Percentiles rank a stretch among this genome's conserved stretches.
Conservation (phyloP, 108 stramenopile species). For the Pseudonitzschia delicatissima region DNA sequence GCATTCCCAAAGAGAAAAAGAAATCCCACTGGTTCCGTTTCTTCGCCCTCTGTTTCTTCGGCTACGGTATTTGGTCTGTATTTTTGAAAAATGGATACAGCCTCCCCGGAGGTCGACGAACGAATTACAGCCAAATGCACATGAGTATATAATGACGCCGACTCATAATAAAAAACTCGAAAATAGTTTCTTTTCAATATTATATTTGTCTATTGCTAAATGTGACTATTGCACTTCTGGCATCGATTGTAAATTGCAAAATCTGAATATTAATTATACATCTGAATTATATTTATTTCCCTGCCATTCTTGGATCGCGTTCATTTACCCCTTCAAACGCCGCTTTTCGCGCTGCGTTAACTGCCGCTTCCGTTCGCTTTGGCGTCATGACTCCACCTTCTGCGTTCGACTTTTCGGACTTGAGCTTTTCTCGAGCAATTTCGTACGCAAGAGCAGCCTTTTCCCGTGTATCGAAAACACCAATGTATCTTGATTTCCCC, state of each 20-base stretch:
- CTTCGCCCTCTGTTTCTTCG: constrained; percentile 24
- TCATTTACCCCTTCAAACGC: constrained; percentile 86
- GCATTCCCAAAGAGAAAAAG: background rate
- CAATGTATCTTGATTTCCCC: constrained; percentile 81
- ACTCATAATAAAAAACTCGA: too few species aligned
- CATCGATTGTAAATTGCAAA: too few species aligned
- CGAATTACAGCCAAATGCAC: background rate
- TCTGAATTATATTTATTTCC: too few species aligned
- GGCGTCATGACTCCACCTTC: constrained; percentile 35
- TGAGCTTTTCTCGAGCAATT: constrained; percentile 70
- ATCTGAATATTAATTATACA: too few species aligned
- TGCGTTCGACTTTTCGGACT: constrained; percentile 29
- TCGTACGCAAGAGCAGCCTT: constrained; percentile 79
- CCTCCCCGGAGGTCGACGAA: background rate
- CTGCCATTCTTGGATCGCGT: constrained; percentile 20
- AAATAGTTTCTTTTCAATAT: too few species aligned
- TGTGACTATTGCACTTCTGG: too few species aligned
- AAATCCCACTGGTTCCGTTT: constrained; percentile 17
- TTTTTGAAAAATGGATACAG: constrained; percentile 21
- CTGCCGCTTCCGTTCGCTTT: constrained; percentile 67
- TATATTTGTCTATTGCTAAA: too few species aligned
- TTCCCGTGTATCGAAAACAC: constrained; percentile 76
- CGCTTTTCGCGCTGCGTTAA: constrained; percentile 75
- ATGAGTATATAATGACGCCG: too few species aligned
- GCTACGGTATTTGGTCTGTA: constrained; percentile 31